A percentile compares a stretch with the other conserved stretches of the same genome.
phyloP scores from a whole-genome alignment of 108 stramenopile species.

The Stephanodiscus minutulus region DNA sequence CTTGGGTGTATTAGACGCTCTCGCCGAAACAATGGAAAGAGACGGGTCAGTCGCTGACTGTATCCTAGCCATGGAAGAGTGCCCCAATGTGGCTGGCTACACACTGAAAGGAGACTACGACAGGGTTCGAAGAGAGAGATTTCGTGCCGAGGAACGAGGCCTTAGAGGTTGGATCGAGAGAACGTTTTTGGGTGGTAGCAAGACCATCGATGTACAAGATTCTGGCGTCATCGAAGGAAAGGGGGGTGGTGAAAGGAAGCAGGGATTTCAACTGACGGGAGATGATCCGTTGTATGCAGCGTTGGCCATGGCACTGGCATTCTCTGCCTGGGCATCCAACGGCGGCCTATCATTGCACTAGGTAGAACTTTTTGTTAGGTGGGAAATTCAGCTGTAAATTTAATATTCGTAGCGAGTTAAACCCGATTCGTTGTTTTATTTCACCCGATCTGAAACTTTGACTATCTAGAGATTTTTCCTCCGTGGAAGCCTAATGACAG shows the following conservation, averaged over 20 bases:
- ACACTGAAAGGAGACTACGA: conserved; percentile 68
- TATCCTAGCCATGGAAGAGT: conserved; percentile 72
- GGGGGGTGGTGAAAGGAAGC: conserved; percentile 65
- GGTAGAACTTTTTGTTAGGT: conserved; percentile 2
- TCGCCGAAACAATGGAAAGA: conserved; percentile 77
- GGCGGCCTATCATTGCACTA: conserved; percentile 54
- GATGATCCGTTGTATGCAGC: conserved; percentile 85
- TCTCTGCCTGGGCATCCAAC: conserved; percentile 68
- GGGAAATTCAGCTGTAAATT: not conserved
- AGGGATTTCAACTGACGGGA: conserved; percentile 56
- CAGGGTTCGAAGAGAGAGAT: conserved; percentile 49
- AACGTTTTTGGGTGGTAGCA: conserved; percentile 51
- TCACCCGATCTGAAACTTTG: too few relatives aligned
- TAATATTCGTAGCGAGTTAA: not conserved
- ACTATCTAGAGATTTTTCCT: too few relatives aligned
- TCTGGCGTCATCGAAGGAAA: conserved; percentile 65
- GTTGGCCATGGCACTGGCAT: conserved; percentile 60
- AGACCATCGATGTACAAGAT: conserved; percentile 72
- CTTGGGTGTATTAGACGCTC: conserved; percentile 78
- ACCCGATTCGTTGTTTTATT: too few relatives aligned
- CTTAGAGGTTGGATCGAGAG: conserved; percentile 51
- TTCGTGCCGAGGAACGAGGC: conserved; percentile 56
- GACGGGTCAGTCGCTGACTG: conserved; percentile 75
- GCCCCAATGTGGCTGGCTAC: conserved; percentile 63
- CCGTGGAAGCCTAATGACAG: too few relatives aligned